Base-by-base conservation (phyloP, 257 asterid species). In the Scutellaria galericulata region DNA sequence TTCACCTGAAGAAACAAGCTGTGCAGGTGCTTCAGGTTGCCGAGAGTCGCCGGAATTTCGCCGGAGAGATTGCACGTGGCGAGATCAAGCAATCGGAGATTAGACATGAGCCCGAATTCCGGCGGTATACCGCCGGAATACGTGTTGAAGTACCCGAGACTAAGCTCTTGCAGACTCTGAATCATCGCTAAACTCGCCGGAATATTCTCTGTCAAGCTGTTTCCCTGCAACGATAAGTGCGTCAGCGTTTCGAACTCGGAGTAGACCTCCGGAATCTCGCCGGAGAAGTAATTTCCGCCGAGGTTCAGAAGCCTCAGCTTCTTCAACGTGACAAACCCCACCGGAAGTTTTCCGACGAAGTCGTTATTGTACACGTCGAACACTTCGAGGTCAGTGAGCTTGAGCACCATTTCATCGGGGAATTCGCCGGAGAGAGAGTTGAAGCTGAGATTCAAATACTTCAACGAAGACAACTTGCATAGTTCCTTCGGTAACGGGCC, bases 61-160 rank as follows among this genome's bases (percentile, higher is more conserved):
- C 98, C 96, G 7, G 87, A 71, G 31, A 89, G 79, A 18, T 80
- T 85, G 78, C 96, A 88, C 53, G 55, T 80, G 20, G 73, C 96
- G 35, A 88, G 85, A 45, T 85, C 83, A 56, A 90, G 91, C 5
- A 83, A 65, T 12, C 68, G 81, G 0, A 86, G 91, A 0, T 82
- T 72, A 37, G 79, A 7, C 1, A 83, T 69, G 0, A 24, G 60
- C 39, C 96, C 98, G 5, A 92, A 81, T 64, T 92, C 98, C 46
- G 85, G 78, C 18, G 96, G 98, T 53, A 92, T 85, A 0, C 92
- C 98, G 5, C 98, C 98, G 24, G 60, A 69, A 47, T 86, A 92
- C 1, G 37, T 47, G 71, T 88, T 92, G 75, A 0, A 83, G 37
- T 89, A 89, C 3, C 97, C 97, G 2, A 92, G 79, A 41, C 42